A percentile compares a stretch with the other conserved stretches of the same genome.
Conservation (phyloP, 2,329 filamentous ascomycete genomes). For the Domatiomyces globalis region DNA sequence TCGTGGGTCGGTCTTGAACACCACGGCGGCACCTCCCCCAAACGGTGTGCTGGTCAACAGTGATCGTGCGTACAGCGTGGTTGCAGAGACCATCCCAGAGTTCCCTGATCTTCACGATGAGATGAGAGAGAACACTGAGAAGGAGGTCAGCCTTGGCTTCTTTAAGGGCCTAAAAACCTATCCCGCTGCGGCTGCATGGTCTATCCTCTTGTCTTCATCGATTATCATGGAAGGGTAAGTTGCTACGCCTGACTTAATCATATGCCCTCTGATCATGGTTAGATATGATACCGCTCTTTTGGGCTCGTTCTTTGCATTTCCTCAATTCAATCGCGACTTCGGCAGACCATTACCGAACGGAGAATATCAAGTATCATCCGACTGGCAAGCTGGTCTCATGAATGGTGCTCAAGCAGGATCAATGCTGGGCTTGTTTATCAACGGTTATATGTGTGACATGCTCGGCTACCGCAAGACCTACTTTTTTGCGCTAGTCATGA, state of each 20-base stretch:
- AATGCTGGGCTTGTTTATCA: constrained; percentile 17
- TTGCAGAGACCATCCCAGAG: not conserved
- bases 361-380: constrained; percentile 11
- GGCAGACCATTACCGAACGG: constrained; percentile 5
- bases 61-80: not conserved
- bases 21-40: not conserved
- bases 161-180: constrained; percentile 66
- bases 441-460: constrained; percentile 25
- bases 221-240: constrained; percentile 67
- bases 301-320: constrained; percentile 18
- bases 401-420: constrained; percentile 20
- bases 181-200: constrained; percentile 74
- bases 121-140: constrained; percentile 22
- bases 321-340: constrained; percentile 14
- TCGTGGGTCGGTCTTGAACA: constrained; percentile 1
- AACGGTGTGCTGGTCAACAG: constrained; percentile 1
- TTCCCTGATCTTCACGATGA: constrained; percentile 38
- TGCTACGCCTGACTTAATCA: constrained; percentile 1
- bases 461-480: constrained; percentile 29
- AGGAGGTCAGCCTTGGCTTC: constrained; percentile 52
- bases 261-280: constrained; percentile 13
- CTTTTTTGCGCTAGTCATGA: constrained; percentile 17
- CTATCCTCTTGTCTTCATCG: constrained; percentile 67
- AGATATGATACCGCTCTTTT: constrained; percentile 19
- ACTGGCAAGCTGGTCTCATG: constrained; percentile 34